Percentiles rank a stretch among this genome's conserved stretches.
Evolutionary conservation across 1,284 basidiomycete genomes (phyloP).

Genomic region (Cronartium quercuum): DNA sequence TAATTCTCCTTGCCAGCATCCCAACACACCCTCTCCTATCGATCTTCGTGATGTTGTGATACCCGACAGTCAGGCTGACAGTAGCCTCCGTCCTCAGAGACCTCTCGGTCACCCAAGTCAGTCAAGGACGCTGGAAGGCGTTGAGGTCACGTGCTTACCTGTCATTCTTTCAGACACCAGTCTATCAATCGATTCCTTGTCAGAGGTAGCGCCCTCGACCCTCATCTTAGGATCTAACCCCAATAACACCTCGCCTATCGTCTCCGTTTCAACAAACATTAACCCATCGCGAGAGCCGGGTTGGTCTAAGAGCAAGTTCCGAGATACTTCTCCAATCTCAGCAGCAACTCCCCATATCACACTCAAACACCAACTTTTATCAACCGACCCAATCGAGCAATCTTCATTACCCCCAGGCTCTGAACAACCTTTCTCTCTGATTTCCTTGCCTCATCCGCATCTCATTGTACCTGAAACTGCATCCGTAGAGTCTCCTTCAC

Average conservation of each 20-base stretch:
- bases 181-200: neutral
- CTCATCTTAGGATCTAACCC: neutral
- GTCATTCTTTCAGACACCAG: neutral
- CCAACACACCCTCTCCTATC: neutral
- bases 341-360: neutral
- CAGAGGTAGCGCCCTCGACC: neutral
- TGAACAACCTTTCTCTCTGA: neutral
- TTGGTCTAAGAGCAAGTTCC: constrained; percentile 15
- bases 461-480: neutral
- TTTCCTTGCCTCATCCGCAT: neutral
- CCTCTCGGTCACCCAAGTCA: neutral
- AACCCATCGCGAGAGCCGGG: constrained; percentile 11
- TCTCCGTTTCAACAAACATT: neutral
- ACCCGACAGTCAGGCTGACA: neutral
- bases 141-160: neutral
- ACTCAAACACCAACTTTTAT: neutral
- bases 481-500: neutral
- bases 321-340: neutral
- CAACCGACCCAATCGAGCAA: constrained; percentile 7
- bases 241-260: constrained; percentile 8
- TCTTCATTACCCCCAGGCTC: neutral
- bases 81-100: neutral
- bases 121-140: too few species aligned
- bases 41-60: neutral
- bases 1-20: too few species aligned